Evolutionary conservation across 164 flowering plant genomes (phyloP), one percentile per base, ranked within the genome.

Genomic region (Berberis thunbergii): DNA sequence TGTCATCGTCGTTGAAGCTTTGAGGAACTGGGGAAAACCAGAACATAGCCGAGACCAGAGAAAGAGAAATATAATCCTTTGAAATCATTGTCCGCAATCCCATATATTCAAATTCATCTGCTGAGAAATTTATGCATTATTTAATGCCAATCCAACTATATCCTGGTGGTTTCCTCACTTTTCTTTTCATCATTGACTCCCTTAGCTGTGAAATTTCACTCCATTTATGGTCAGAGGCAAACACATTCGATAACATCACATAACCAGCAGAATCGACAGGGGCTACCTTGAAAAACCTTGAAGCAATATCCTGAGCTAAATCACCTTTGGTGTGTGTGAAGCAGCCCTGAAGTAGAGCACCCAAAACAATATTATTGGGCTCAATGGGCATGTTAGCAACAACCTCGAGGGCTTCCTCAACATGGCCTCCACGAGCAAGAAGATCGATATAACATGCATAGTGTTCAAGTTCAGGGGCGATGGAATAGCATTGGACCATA

Each of bases 391-490:
- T 84, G 4, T 79, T 69, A 6, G n/a, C 45, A 6, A 73, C 78
- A 61, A 84, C 82, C 63, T 74, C 62, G 41, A 81, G 73, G 11
- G 86, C 90, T 69, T 87, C 89, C 45, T 83, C 85, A 53, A 85
- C n/a, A 44, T 57, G 75, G 4, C 89, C 95, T 1, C 65, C 73
- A 41, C 90, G 76, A 2, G 87, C 66, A 39, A 87, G 81, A 59
- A 87, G 87, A 76, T 87, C 88, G 42, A 84, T 66, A 44, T 79
- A 81, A 68, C 84, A 79, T 54, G 88, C 83, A 58, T 87, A 84
- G 59, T 87, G 90, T 49, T 87, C 90, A 52, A 84, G 62, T 52
- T 73, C 71, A 9, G 83, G 88, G 26, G 63, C 9, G 44, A 76
- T 13, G 2, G 69, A 64, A 63, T 61, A 69, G 7, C 52, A 10